These are phyloP conservation scores for Lanmaoa pseudosensibilis DNA, from an alignment of 768 basidiomycete genomes.

Conservation along the genomic window DNA sequence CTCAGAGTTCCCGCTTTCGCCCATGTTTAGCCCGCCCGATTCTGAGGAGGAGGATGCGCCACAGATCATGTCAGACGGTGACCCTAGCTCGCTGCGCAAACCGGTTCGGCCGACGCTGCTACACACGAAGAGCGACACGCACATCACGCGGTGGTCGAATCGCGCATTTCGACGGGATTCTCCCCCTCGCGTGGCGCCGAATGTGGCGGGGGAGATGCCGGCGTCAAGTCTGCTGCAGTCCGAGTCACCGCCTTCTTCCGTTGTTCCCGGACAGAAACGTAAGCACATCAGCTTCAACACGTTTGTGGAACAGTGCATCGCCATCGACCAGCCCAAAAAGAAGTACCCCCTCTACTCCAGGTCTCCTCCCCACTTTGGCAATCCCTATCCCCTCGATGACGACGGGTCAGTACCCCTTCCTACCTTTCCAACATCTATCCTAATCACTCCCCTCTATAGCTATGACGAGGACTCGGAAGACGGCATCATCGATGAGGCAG, in stretches of 20 bases:
- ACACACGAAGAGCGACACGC: slow-evolving; percentile 89
- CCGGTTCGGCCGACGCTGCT: slow-evolving; percentile 53
- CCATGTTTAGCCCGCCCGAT: slow-evolving; percentile 59
- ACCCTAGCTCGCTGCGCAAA: slow-evolving; percentile 5
- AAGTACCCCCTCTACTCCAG: slow-evolving; percentile 19
- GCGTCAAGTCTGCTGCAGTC: slow-evolving; percentile 11
- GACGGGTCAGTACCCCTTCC: slow-evolving; percentile 54
- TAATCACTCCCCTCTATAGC: slow-evolving; percentile 33
- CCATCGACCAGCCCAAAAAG: slow-evolving; percentile 72
- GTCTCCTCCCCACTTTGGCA: slow-evolving; percentile 24
- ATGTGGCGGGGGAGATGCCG: slow-evolving; percentile 5
- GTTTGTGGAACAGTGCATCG: slow-evolving; percentile 95
- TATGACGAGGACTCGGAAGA: slow-evolving; percentile 73
- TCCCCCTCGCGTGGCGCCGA: slow-evolving; percentile 56
- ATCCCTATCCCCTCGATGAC: slow-evolving; percentile 42
- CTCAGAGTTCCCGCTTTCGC: slow-evolving; percentile 63
- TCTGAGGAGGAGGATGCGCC: slow-evolving; percentile 46
- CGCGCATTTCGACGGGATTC: slow-evolving; percentile 58
- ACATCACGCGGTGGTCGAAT: slow-evolving; percentile 59
- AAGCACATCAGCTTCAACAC: slow-evolving; percentile 97
- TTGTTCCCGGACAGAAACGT: slow-evolving; percentile 48
- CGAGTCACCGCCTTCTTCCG: slow-evolving; percentile 20
- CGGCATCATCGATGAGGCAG: slow-evolving; percentile 50
- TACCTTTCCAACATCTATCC: neutral
- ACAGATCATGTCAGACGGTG: slow-evolving; percentile 23